Conservation (phyloP, 2,329 filamentous ascomycete genomes). For the Boeremia exigua region DNA sequence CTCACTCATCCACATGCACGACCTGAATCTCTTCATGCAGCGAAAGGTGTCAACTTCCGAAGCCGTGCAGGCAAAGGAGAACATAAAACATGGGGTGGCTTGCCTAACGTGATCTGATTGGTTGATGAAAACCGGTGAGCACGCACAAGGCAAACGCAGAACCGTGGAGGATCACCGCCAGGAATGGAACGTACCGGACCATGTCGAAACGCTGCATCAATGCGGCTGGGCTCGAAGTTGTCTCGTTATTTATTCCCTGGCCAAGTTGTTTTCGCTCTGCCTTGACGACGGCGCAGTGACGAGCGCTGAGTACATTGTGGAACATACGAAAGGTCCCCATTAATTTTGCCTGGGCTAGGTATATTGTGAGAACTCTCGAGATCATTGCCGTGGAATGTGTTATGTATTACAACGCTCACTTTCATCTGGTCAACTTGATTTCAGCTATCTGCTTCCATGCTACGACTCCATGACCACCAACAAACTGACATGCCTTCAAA, state of each 20-base stretch:
- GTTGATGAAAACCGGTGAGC: constrained; percentile 16
- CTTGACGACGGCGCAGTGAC: background rate
- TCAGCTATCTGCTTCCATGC: no score
- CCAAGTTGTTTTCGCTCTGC: background rate
- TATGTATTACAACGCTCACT: no score
- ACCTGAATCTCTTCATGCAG: constrained; percentile 4
- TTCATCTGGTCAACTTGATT: no score
- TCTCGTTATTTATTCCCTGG: background rate
- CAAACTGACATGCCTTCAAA: no score
- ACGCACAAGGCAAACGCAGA: constrained; percentile 11
- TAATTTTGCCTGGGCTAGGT: no score
- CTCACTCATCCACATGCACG: constrained; percentile 2
- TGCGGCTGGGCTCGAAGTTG: no score
- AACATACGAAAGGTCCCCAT: background rate
- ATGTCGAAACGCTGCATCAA: background rate
- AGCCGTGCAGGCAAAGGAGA: constrained; percentile 8
- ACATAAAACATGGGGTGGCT: constrained; percentile 13
- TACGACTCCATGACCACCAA: no score
- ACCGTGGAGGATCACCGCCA: constrained; percentile 9
- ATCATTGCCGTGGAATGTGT: no score
- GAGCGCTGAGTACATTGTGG: background rate
- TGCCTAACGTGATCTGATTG: constrained; percentile 16
- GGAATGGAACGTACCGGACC: constrained; percentile 1
- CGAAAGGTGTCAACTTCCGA: constrained; percentile 13
- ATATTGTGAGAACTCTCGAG: no score